Base-by-base conservation (phyloP, 2,329 filamentous ascomycete genomes). In the Sarocladiaceae sp. region DNA sequence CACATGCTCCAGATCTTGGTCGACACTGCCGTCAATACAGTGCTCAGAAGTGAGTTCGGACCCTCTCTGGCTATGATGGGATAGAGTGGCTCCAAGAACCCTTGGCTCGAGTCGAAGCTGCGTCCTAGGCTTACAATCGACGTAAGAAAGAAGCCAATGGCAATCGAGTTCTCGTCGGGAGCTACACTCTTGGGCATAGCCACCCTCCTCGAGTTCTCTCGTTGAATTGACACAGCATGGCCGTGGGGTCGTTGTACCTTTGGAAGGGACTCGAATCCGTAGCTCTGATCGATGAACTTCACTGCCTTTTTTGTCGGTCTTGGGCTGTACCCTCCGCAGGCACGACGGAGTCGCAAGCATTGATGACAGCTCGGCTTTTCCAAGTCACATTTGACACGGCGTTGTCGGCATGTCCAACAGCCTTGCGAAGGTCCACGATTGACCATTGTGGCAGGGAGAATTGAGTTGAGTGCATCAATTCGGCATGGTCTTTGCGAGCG, bases 371-470 rank as follows among this genome's bases (percentile, higher is more conserved):
- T 51, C 44, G 55, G 55, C 52, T 33, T 57, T 20, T 13, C 50
- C 31, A 52, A 49, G 40, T 57, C 55, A 46, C 55, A 57, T 51
- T 54, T 57, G 52, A 57, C 55, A 46, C 53, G 55, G 51, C 55
- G 55, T 51, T 55, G 48, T 35, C 52, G 52, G 51, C 55, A 57
- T 51, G 55, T 57, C 52, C 18, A 50, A 50, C 55, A 57, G 52
- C 55, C 54, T 48, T 50, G 52, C 47, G 55, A 57, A 29, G 52
- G 54, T 46, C 55, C 55, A 50, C 54, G 29, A 46, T 57, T 57
- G 25, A 57, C 55, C 55, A 57, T 57, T 51, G 50, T 40, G 52
- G 46, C 37, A 42, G 55, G 40, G 51, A 49, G 37, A 51, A 37
- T 53, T 26, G 53, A 33, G 42, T 52, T 49, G 47, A 48, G 39